phyloP scores from a whole-genome alignment of 2,329 filamentous ascomycete species.

The Arthrobotrys iridis region DNA sequence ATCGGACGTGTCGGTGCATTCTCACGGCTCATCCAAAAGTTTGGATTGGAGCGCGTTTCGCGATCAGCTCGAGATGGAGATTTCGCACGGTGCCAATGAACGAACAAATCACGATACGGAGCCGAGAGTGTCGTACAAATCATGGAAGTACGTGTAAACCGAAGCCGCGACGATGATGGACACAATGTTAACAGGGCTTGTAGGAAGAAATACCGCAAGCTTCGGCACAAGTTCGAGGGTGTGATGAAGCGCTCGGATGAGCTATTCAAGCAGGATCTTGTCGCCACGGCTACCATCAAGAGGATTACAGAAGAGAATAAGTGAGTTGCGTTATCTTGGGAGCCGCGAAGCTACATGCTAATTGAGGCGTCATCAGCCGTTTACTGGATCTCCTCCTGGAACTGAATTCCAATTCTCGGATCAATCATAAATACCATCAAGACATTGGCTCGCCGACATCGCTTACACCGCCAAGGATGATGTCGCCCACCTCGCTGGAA shows the following conservation, averaged over 20 bases:
- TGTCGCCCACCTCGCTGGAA: conserved; percentile 59
- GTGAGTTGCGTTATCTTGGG: conserved; percentile 66
- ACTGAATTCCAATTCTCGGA: conserved; percentile 83
- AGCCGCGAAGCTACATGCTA: conserved; percentile 21
- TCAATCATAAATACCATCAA: conserved; percentile 78
- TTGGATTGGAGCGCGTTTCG: conserved; percentile 55
- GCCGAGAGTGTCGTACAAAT: conserved; percentile 60
- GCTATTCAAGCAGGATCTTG: conserved; percentile 81
- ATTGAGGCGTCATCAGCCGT: conserved; percentile 68
- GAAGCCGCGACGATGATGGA: conserved; percentile 61
- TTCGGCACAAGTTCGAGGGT: conserved; percentile 80
- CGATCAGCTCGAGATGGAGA: conserved; percentile 54
- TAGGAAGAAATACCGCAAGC: conserved; percentile 93
- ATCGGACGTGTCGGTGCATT: conserved; percentile 17
- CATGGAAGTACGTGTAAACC: conserved; percentile 60
- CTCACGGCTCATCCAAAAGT: conserved; percentile 29
- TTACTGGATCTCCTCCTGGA: conserved; percentile 88
- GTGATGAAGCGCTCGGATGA: conserved; percentile 83
- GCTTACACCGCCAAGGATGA: conserved; percentile 62
- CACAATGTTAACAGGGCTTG: conserved; percentile 63
- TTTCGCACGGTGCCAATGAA: conserved; percentile 51
- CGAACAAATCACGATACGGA: conserved; percentile 55
- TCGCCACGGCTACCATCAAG: conserved; percentile 81
- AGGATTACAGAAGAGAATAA: conserved; percentile 91
- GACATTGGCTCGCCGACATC: conserved; percentile 68